phyloP scores from a whole-genome alignment of 2,329 filamentous ascomycete genomes.

The Sporothrix variecibatus region DNA sequence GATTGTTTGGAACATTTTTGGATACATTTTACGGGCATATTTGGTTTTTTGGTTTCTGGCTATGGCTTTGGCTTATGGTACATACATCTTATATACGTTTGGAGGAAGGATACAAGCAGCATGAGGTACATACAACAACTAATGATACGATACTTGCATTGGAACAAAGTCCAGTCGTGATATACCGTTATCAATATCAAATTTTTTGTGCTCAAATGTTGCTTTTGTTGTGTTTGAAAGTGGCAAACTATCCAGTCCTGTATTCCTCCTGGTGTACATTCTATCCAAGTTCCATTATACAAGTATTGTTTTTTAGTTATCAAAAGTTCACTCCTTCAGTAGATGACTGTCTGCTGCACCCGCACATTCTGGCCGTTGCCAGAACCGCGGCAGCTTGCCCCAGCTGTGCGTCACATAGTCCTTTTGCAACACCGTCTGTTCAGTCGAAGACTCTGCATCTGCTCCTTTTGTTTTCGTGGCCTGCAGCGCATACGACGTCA shows the following conservation, averaged over 20 bases:
- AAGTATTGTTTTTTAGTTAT: too few species aligned
- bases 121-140: neutral
- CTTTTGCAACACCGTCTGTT: slow-evolving; percentile 53
- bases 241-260: slow-evolving; percentile 2
- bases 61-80: neutral
- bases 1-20: neutral
- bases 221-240: neutral
- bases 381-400: slow-evolving; percentile 49
- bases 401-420: slow-evolving; percentile 82
- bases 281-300: neutral
- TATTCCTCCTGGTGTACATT: neutral
- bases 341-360: slow-evolving; percentile 22
- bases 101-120: neutral
- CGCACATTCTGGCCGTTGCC: slow-evolving; percentile 24
- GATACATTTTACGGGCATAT: neutral
- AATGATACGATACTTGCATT: neutral
- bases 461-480: slow-evolving; percentile 45
- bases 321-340: slow-evolving; percentile 12
- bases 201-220: neutral
- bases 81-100: slow-evolving; percentile 7
- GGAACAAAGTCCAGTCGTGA: neutral
- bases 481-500: slow-evolving; percentile 67
- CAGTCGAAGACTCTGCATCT: neutral
- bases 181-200: neutral
- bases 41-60: neutral